Evolutionary conservation across 1,139 yeast species (phyloP).

Genomic region (Kluyveromyces sp.): DNA sequence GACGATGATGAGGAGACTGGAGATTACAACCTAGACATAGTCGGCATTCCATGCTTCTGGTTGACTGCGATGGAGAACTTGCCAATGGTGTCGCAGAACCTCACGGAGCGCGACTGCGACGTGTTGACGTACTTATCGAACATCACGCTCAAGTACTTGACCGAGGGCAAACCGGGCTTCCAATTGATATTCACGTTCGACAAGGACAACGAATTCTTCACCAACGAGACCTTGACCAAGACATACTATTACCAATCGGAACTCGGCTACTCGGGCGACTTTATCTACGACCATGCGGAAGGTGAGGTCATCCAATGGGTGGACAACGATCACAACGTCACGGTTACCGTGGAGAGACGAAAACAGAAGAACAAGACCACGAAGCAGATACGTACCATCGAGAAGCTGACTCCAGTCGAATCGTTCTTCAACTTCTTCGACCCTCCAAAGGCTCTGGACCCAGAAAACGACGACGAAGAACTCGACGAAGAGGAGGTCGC

Average conservation of each 20-base stretch:
- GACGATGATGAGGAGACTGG: conserved; percentile 39
- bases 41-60: conserved; percentile 95
- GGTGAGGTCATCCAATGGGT: conserved; percentile 85
- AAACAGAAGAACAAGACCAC: conserved; percentile 98
- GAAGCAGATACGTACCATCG: conserved; percentile 92
- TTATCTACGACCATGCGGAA: conserved; percentile 93
- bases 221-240: conserved; percentile 64
- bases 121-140: conserved; percentile 64
- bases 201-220: conserved; percentile 65
- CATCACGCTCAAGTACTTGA: conserved; percentile 73
- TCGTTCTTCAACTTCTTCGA: conserved; percentile 93
- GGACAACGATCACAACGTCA: conserved; percentile 71
- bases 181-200: conserved; percentile 73
- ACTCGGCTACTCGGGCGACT: conserved; percentile 91
- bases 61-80: conserved; percentile 88
- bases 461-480: conserved; percentile 36
- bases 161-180: conserved; percentile 71
- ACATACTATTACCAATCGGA: conserved; percentile 93
- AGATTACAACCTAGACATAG: conserved; percentile 40
- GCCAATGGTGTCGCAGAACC: conserved; percentile 72
- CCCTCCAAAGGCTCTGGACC: conserved; percentile 77
- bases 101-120: conserved; percentile 86
- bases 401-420: conserved; percentile 85
- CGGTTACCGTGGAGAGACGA: conserved; percentile 84
- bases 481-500: conserved; percentile 59